Base-by-base conservation (phyloP, 2,329 filamentous ascomycete species). In the Fusarium vanettenii region DNA sequence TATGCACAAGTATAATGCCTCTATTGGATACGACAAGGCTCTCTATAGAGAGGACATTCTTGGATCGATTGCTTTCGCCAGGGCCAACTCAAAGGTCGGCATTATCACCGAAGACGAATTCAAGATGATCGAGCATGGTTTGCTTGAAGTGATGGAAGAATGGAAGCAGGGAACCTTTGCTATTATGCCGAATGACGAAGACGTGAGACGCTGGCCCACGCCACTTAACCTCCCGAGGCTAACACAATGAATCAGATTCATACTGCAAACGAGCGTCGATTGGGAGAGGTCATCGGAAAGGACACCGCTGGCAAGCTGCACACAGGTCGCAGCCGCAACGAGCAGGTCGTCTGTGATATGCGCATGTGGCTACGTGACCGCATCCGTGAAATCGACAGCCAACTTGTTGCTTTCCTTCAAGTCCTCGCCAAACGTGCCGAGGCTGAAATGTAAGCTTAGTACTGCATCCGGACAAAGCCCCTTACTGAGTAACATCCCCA, bases 1-100 rank as follows among this genome's bases (percentile, higher is more conserved):
- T 60, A 97, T 97, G 94, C 89, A 92, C 69, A 88, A 93, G 77
- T 97, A 96, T 87, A 97, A 97, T 83, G 92, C 78, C 66, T 93
- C 90, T 61, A 93, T 97, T 75, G 89, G 90, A 80, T 95, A 93
- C 84, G 95, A 97, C 83, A 92, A 92, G 78, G 88, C 88, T 70
- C 92, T 97, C 76, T 94, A 94, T 85, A 91, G 90, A 70, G 91
- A 97, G 82, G 94, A 97, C 79, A 95, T 97, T 78, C 88, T 89
- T 13, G 95, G 94, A 76, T 92, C 89, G 68, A 93, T 97, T 75
- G 94, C 94, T 14, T 97, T 94, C 81, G 94, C 94, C 64, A 88
- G 93, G 67, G 94, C 94, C 68, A 97, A 97, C 84, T 86, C 87
- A 76, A 94, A 94, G 82, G 88, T 88, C 59, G 92, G 92, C 76